Percentiles rank a stretch among this genome's conserved stretches.
Evolutionary conservation across 164 flowering plant species (phyloP).

Genomic region (Paratinospora sagittata): DNA sequence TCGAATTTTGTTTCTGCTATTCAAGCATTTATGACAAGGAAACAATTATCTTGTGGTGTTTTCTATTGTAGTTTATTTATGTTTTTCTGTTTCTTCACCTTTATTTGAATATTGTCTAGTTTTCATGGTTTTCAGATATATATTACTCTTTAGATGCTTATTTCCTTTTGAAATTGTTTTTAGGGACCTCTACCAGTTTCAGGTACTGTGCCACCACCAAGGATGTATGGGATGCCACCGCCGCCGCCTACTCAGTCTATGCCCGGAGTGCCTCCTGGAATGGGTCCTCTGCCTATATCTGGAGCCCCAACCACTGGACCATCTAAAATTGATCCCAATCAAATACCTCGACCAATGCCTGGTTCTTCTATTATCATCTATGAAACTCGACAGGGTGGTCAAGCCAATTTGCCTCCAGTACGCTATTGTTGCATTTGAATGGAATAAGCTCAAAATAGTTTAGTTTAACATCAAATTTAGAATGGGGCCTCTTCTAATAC

Average conservation of each 20-base stretch:
- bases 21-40: background rate
- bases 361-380: conserved; percentile 43
- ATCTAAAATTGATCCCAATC: conserved; percentile 90
- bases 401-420: conserved; percentile 91
- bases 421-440: background rate
- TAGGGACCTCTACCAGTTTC: conserved; percentile 39
- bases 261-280: conserved; percentile 49
- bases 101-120: background rate
- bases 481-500: background rate
- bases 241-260: conserved; percentile 51
- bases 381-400: conserved; percentile 86
- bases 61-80: background rate
- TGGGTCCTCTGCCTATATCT: conserved; percentile 43
- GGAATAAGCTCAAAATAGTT: background rate
- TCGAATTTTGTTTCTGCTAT: background rate
- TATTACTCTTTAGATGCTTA: background rate
- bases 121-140: background rate
- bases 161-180: conserved; percentile 11
- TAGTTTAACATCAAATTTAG: background rate
- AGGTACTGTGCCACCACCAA: conserved; percentile 56
- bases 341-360: conserved; percentile 85
- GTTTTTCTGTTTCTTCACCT: background rate
- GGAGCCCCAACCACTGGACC: conserved; percentile 51
- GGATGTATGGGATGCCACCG: conserved; percentile 76
- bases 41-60: background rate